phyloP scores from a whole-genome alignment of 306 rosid species.

The Begonia peltatifolia region DNA sequence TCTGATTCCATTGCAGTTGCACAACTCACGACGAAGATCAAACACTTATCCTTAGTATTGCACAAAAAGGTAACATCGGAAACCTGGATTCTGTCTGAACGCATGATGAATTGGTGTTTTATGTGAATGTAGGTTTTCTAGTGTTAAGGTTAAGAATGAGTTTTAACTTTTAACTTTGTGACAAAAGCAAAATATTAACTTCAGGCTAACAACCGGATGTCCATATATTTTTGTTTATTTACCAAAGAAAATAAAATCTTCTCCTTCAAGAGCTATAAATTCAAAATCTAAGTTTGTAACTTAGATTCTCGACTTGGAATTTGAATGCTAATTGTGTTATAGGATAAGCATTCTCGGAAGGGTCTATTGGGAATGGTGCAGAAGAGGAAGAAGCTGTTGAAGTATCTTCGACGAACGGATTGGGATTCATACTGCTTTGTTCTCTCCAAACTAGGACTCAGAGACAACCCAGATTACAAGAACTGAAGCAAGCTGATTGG shows the following conservation, averaged over 20 bases:
- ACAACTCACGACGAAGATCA: slow-evolving; percentile 73
- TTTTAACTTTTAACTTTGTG: no score
- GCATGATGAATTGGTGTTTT: no score
- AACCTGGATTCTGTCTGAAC: slow-evolving; percentile 1
- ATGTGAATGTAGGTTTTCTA: no score
- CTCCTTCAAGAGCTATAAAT: no score
- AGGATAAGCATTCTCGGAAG: slow-evolving; percentile 91
- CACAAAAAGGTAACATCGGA: slow-evolving; percentile 68
- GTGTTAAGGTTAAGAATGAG: no score
- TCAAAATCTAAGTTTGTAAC: no score
- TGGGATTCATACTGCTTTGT: slow-evolving; percentile 90
- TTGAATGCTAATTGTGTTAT: slow-evolving; percentile 4
- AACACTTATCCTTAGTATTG: slow-evolving; percentile 57
- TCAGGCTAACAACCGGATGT: no score
- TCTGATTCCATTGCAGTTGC: slow-evolving; percentile 52
- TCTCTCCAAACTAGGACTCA: slow-evolving; percentile 62
- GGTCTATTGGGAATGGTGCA: slow-evolving; percentile 85
- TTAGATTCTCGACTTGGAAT: neutral
- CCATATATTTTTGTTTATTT: no score
- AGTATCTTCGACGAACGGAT: slow-evolving; percentile 84
- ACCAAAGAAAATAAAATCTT: no score
- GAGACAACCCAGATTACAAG: slow-evolving; percentile 69
- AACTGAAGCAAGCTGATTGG: slow-evolving; percentile 6
- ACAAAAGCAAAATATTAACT: no score
- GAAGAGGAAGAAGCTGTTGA: slow-evolving; percentile 60